phyloP scores from a whole-genome alignment of 345 rosid species.

The Populus alba region DNA sequence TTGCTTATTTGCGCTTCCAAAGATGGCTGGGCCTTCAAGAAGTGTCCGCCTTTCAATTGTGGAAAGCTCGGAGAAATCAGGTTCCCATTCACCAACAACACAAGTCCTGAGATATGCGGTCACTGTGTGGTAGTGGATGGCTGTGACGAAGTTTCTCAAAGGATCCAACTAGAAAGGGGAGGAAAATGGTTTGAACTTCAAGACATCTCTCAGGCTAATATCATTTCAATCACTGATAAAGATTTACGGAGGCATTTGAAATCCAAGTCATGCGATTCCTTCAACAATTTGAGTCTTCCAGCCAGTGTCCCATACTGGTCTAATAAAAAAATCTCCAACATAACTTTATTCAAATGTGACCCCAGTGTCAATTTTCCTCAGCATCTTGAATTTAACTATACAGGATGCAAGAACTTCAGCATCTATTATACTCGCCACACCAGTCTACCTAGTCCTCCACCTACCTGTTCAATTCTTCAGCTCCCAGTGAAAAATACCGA shows the following conservation, averaged over 20 bases:
- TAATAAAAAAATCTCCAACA: background rate
- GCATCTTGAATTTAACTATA: background rate
- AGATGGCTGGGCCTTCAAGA: background rate
- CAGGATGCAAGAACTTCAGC: slow-evolving; percentile 5
- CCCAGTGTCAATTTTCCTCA: background rate
- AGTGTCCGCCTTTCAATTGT: slow-evolving; percentile 24
- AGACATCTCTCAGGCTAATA: slow-evolving; percentile 27
- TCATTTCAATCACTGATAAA: slow-evolving; percentile 16
- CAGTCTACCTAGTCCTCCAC: background rate
- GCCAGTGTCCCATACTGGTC: slow-evolving; percentile 4
- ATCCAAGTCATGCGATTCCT: slow-evolving; percentile 20
- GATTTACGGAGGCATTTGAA: slow-evolving; percentile 1
- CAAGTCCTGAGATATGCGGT: slow-evolving; percentile 16
- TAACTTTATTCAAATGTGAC: slow-evolving; percentile 30
- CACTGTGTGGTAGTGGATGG: slow-evolving; percentile 7
- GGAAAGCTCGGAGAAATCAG: slow-evolving; percentile 9
- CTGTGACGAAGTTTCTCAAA: slow-evolving; percentile 6
- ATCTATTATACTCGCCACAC: background rate
- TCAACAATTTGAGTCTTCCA: slow-evolving; percentile 24
- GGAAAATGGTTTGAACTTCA: slow-evolving; percentile 23
- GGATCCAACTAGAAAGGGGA: slow-evolving; percentile 23
- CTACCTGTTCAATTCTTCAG: slow-evolving; percentile 26
- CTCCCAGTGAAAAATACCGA: slow-evolving; percentile 2
- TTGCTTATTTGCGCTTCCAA: background rate
- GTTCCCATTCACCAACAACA: slow-evolving; percentile 23